Base-by-base conservation (phyloP, 495 filamentous ascomycete genomes). In the Hapsidospora chrysogenum region DNA sequence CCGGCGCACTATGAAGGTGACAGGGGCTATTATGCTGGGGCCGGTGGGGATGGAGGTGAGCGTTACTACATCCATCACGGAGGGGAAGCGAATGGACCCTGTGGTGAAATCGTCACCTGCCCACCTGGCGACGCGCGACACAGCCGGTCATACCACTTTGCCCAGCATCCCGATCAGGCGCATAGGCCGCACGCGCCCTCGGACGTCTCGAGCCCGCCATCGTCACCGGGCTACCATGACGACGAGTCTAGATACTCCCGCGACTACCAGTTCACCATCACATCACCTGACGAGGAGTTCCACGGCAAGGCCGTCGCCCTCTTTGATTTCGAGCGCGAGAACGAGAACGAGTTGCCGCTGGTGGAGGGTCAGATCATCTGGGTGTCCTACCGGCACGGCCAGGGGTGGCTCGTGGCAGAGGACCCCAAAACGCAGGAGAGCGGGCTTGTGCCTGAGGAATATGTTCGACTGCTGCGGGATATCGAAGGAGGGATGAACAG, bases 381-480 rank as follows among this genome's bases (percentile, higher is more conserved):
- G 68, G 86, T 97, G 27, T 87, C 82, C 8, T 97, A 94, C 50
- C 67, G 89, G 20, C 85, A 96, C 52, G 86, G 86, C 14, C 83
- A 94, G 56, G 89, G 89, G 28, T 97, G 89, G 89, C 64, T 97
- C 26, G 89, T 97, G 17, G 89, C 92, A 3, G 78, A 92, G 56
- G 92, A 97, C 46, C 89, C 89, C n/a, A 81, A 76, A 50, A 93
- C 85, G 2, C 83, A 66, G 35, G 68, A 72, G 41, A 70, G 80
- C 41, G 89, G 89, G 2, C 65, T 97, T 28, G 89, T 97, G 1
- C 89, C 89, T 6, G 89, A 97, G 54, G 85, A 92, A 56, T 97
- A 96, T 51, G 89, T 97, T 35, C 77, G 89, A 6, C 67, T 97
- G 17, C 65, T 96, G 39, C 76, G 85, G 17, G 87, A 96, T 46